These are phyloP conservation scores for Russula brevipes DNA, from an alignment of 768 basidiomycete species.

Conservation along the genomic window DNA sequence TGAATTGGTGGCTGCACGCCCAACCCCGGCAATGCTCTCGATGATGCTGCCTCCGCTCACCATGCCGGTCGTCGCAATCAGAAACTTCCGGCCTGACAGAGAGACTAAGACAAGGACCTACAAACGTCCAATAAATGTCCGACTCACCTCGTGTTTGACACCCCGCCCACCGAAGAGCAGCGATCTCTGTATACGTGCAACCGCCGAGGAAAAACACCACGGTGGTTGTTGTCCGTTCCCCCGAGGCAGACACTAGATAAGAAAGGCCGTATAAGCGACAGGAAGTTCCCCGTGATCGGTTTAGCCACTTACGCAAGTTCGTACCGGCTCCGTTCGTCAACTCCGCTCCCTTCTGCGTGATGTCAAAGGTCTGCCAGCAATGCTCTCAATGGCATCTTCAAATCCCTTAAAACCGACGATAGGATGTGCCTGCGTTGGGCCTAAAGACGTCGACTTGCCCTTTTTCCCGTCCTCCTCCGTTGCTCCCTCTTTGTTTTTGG, in stretches of 20 bases:
- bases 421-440: constrained; percentile 78
- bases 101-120: background rate
- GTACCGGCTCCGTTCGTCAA: constrained; percentile 30
- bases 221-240: constrained; percentile 70
- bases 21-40: constrained; percentile 55
- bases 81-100: constrained; percentile 68
- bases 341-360: constrained; percentile 45
- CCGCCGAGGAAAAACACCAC: constrained; percentile 97
- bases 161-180: constrained; percentile 88
- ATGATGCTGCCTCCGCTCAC: constrained; percentile 72
- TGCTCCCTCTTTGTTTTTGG: constrained; percentile 50
- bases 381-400: constrained; percentile 76
- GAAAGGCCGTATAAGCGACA: background rate
- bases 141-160: constrained; percentile 72
- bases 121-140: constrained; percentile 2
- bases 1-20: constrained; percentile 33
- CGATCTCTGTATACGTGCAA: constrained; percentile 95
- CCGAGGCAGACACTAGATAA: constrained; percentile 28
- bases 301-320: constrained; percentile 34
- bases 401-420: constrained; percentile 97
- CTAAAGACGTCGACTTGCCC: constrained; percentile 36
- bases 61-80: constrained; percentile 90
- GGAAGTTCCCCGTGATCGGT: background rate
- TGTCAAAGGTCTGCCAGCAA: constrained; percentile 86
- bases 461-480: constrained; percentile 37